Evolutionary conservation across 2,329 filamentous ascomycete species (phyloP).

Genomic region (Grosmannia clavigera): DNA sequence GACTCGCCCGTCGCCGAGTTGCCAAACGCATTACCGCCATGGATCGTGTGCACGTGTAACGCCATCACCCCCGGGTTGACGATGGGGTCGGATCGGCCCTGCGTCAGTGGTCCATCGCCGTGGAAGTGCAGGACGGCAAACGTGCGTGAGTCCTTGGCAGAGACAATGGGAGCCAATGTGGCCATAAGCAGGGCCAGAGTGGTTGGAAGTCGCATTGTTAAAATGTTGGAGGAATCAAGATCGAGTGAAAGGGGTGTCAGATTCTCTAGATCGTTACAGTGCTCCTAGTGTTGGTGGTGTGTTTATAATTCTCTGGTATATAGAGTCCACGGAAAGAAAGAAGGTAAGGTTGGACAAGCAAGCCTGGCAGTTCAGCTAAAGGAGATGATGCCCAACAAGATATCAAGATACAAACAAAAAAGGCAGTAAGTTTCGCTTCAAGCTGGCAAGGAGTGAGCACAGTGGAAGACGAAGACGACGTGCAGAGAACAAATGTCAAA

Average conservation of each 20-base stretch:
- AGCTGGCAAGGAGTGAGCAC: neutral
- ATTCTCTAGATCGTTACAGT: no score
- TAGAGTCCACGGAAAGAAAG: neutral
- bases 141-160: constrained; percentile 33
- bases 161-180: constrained; percentile 25
- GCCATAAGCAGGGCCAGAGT: constrained; percentile 13
- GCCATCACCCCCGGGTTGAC: constrained; percentile 46
- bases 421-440: neutral
- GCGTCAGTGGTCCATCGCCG: constrained; percentile 47
- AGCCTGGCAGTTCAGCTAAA: neutral
- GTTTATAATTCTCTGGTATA: no score
- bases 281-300: no score
- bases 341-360: neutral
- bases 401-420: neutral
- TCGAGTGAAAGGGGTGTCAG: no score
- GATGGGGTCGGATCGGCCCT: constrained; percentile 55
- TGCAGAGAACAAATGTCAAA: neutral
- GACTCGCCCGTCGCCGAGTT: constrained; percentile 48
- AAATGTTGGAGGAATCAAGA: neutral
- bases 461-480: neutral
- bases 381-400: neutral
- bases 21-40: constrained; percentile 58
- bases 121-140: constrained; percentile 62
- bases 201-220: constrained; percentile 3
- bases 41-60: constrained; percentile 56